These are phyloP conservation scores for Escallonia rubra DNA, from an alignment of 129 eudicot genomes.

Conservation along the genomic window DNA sequence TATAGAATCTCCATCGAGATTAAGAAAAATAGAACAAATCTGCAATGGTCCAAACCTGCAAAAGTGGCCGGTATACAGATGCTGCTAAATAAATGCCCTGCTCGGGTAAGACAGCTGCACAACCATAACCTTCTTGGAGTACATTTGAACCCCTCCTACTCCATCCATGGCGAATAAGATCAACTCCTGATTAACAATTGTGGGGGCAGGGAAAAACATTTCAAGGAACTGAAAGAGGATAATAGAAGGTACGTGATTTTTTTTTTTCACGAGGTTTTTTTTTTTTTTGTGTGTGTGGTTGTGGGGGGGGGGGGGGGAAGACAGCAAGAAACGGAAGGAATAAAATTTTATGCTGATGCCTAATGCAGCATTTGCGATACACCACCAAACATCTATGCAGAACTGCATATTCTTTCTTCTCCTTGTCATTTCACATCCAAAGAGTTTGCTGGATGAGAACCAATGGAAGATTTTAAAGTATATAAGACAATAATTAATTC, in stretches of 20 bases:
- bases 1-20: conserved; percentile 1
- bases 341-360: background rate
- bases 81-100: conserved; percentile 98
- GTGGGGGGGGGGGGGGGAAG: background rate
- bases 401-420: background rate
- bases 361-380: background rate
- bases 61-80: conserved; percentile 92
- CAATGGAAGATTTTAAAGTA: background rate
- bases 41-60: conserved; percentile 54
- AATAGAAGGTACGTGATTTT: background rate
- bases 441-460: background rate
- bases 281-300: too few relatives aligned
- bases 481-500: too few relatives aligned
- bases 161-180: conserved; percentile 83
- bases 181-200: conserved; percentile 41
- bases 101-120: conserved; percentile 89
- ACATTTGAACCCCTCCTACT: conserved; percentile 75
- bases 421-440: background rate
- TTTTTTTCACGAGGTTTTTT: too few relatives aligned
- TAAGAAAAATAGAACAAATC: conserved; percentile 2
- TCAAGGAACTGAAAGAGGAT: background rate
- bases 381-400: background rate
- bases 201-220: background rate
- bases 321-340: background rate
- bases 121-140: conserved; percentile 91